A percentile compares a stretch with the other conserved stretches of the same genome.
phyloP scores from a whole-genome alignment of 2,329 filamentous ascomycete species.

The Cladosporium halotolerans region DNA sequence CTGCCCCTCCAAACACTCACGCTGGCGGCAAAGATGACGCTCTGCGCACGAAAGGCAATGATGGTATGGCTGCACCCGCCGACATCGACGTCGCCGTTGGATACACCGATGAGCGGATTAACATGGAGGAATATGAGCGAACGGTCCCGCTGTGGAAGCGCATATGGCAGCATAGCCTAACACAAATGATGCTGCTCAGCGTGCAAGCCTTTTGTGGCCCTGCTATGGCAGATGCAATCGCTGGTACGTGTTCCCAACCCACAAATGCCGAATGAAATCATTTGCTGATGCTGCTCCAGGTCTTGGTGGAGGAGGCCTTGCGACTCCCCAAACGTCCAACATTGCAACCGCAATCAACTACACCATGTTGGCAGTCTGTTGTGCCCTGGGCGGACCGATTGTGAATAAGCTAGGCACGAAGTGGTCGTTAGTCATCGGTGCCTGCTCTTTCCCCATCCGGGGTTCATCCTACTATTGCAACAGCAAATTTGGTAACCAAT shows the following conservation, averaged over 20 bases:
- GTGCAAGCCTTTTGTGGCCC: slow-evolving; percentile 33
- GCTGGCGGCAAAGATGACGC: slow-evolving; percentile 28
- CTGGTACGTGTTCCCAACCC: slow-evolving; percentile 42
- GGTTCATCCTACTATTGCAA: slow-evolving; percentile 33
- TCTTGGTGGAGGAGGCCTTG: slow-evolving; percentile 21
- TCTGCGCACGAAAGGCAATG: slow-evolving; percentile 24
- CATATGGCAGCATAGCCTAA: slow-evolving; percentile 43
- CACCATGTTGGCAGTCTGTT: slow-evolving; percentile 15
- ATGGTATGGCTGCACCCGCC: slow-evolving; percentile 20
- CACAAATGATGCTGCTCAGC: slow-evolving; percentile 45
- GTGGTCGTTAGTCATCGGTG: slow-evolving; percentile 34
- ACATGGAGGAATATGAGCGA: slow-evolving; percentile 31
- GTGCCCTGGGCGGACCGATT: slow-evolving; percentile 31
- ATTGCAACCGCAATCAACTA: slow-evolving; percentile 21
- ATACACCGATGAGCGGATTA: slow-evolving; percentile 28
- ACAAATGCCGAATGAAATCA: slow-evolving; percentile 40
- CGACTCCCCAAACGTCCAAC: slow-evolving; percentile 19
- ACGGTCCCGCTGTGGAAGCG: slow-evolving; percentile 39
- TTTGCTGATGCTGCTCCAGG: slow-evolving; percentile 32
- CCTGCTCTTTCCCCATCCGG: slow-evolving; percentile 29
- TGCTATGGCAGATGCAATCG: slow-evolving; percentile 22
- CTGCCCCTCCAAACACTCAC: slow-evolving; percentile 30
- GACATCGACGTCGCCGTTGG: slow-evolving; percentile 8
- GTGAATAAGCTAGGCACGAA: slow-evolving; percentile 37
- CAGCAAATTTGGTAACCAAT: slow-evolving; percentile 25